A percentile compares a stretch with the other conserved stretches of the same genome.
Conservation (phyloP, 2,329 filamentous ascomycete genomes). For the Mariannaea elegans region DNA sequence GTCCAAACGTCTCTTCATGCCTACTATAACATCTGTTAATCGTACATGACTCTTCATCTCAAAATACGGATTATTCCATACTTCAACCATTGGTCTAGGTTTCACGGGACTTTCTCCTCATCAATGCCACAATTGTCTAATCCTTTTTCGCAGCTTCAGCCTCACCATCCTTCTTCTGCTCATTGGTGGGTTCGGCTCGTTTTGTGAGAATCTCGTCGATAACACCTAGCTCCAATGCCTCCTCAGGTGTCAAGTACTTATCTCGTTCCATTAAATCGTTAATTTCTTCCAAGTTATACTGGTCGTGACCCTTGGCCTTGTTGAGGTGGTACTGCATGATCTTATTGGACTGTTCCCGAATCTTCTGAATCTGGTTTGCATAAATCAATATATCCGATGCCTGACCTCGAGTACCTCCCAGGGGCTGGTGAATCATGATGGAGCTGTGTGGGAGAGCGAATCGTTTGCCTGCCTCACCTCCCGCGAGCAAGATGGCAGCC, state of each 20-base stretch:
- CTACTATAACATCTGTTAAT: neutral
- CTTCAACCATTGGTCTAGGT: neutral
- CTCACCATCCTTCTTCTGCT: slow-evolving; percentile 36
- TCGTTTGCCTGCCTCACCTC: slow-evolving; percentile 84
- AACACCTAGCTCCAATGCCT: slow-evolving; percentile 89
- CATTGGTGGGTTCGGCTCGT: slow-evolving; percentile 58
- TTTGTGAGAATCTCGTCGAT: slow-evolving; percentile 86
- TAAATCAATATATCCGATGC: slow-evolving; percentile 92
- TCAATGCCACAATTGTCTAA: neutral
- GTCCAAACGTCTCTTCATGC: neutral
- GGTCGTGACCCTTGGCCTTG: slow-evolving; percentile 75
- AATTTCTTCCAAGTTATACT: slow-evolving; percentile 82
- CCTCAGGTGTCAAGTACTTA: slow-evolving; percentile 88
- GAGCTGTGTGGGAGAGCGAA: slow-evolving; percentile 92
- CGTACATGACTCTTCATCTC: neutral
- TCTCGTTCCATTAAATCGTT: slow-evolving; percentile 97
- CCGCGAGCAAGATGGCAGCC: slow-evolving; percentile 88
- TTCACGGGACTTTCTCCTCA: neutral
- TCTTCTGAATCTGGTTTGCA: slow-evolving; percentile 92
- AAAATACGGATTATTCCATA: neutral
- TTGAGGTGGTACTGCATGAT: slow-evolving; percentile 92
- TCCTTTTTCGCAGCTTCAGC: slow-evolving; percentile 22
- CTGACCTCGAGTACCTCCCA: slow-evolving; percentile 74
- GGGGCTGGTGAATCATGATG: slow-evolving; percentile 97
- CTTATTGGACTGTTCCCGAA: slow-evolving; percentile 85